Evolutionary conservation across 2,329 filamentous ascomycete genomes (phyloP), one percentile per base, ranked within the genome.

Genomic region (Myriosclerotinia scirpicola): DNA sequence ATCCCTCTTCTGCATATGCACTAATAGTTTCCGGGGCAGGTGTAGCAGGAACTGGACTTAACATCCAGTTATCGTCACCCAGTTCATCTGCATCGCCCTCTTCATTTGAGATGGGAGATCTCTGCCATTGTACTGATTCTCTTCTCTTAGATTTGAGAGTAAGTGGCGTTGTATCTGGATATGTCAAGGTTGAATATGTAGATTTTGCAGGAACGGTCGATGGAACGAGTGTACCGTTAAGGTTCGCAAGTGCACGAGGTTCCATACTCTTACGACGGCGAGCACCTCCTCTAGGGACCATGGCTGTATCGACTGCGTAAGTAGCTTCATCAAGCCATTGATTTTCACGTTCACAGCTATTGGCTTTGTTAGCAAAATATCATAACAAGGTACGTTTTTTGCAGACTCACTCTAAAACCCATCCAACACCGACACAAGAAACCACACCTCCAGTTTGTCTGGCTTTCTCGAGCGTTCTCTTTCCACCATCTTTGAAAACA

Each of bases 401-500:
- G 50, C 3, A 40, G 67, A 85, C 89, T 84, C 85, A 92, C 89
- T 96, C 92, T 69, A 96, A 83, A 65, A 95, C 90, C 92, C 92
- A 97, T 71, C 88, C 88, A 56, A 96, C 90, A 60, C 92, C 92
- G 65, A 97, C 92, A 78, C 92, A 96, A 72, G 91, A 88, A 48
- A 97, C 90, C 40, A 91, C 82, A 7, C 91, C 91, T 17, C 85
- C 83, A 50, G 86, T 88, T 72, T 89, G 85, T 67, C 87, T 83
- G 8, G 94, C 89, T 78, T 93, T 96, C 75, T 96, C 89, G 71
- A 97, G 79, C 0, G 92, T 96, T 36, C 89, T 83, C 74, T 89
- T 88, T 53, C 88, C 88, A 55, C 93, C 93, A 74, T 96, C 93
- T 77, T 96, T 97, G 81, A 88, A 97, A 8, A 97, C 87, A 9